Percentiles rank a stretch among this genome's conserved stretches.
Conservation (phyloP, 306 rosid genomes). For the Citrullus colocynthis region DNA sequence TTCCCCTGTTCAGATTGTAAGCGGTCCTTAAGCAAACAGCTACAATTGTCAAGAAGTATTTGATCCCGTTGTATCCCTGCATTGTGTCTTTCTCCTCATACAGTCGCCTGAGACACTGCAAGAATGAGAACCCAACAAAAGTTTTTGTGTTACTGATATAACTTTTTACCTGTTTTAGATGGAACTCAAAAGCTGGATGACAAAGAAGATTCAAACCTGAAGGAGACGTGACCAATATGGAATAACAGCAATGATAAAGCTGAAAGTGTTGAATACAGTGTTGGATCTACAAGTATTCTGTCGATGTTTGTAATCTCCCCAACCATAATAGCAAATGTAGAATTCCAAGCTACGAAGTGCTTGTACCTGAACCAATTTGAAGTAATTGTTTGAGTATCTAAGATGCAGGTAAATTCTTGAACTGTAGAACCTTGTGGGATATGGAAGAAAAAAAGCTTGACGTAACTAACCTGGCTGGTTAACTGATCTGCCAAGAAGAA, state of each 20-base stretch:
- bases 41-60: slow-evolving; percentile 41
- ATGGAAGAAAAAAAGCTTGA: neutral
- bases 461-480: slow-evolving; percentile 48
- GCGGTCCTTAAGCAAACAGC: slow-evolving; percentile 55
- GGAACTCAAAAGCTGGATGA: neutral
- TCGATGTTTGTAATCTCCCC: slow-evolving; percentile 50
- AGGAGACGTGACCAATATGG: slow-evolving; percentile 55
- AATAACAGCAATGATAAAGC: slow-evolving; percentile 32
- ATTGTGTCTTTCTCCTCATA: slow-evolving; percentile 46
- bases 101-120: slow-evolving; percentile 46
- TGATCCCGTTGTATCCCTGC: slow-evolving; percentile 52
- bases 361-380: slow-evolving; percentile 28
- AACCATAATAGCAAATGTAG: slow-evolving; percentile 60
- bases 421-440: neutral
- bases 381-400: neutral
- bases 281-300: slow-evolving; percentile 15
- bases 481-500: slow-evolving; percentile 70
- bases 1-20: slow-evolving; percentile 13
- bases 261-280: slow-evolving; percentile 28
- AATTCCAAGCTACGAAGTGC: slow-evolving; percentile 54
- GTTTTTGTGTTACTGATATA: neutral
- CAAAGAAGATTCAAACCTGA: slow-evolving; percentile 26
- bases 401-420: neutral
- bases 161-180: neutral
- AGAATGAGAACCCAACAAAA: neutral